Evolutionary conservation across 192 early-diverging fungal genomes (phyloP).

Genomic region (Coemansia asiatica): DNA sequence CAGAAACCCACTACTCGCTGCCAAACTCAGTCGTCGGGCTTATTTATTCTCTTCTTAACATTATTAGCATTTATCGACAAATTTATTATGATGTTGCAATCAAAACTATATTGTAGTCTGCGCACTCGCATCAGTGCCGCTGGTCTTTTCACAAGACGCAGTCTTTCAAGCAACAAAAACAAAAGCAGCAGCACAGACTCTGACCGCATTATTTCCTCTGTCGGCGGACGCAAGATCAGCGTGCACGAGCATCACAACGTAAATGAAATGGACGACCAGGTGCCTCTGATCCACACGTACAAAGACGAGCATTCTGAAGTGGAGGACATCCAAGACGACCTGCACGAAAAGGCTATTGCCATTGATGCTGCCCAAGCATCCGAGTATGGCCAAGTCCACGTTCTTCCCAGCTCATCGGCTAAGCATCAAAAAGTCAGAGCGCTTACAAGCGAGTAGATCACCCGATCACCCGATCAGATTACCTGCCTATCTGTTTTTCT

Average conservation of each 20-base stretch:
- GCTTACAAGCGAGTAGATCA: conserved; percentile 11
- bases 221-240: conserved; percentile 5
- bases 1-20: no score
- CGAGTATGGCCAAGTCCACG: conserved; percentile 20
- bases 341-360: conserved; percentile 4
- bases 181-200: not conserved
- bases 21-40: not conserved
- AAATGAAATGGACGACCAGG: conserved; percentile 5
- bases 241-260: conserved; percentile 12
- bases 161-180: not conserved
- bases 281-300: not conserved
- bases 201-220: not conserved
- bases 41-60: no score
- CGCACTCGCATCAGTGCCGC: not conserved
- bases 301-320: not conserved
- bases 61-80: no score
- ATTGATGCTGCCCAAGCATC: conserved; percentile 19
- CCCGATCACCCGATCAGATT: conserved; percentile 2
- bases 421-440: conserved; percentile 18
- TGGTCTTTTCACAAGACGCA: not conserved
- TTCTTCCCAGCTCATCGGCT: conserved; percentile 12
- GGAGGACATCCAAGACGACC: not conserved
- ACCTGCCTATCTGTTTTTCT: conserved; percentile 15
- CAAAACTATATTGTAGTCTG: no score
- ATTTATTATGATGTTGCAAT: no score